phyloP scores from a whole-genome alignment of 148 eudicot species.

The Vaccinium corymbosum region DNA sequence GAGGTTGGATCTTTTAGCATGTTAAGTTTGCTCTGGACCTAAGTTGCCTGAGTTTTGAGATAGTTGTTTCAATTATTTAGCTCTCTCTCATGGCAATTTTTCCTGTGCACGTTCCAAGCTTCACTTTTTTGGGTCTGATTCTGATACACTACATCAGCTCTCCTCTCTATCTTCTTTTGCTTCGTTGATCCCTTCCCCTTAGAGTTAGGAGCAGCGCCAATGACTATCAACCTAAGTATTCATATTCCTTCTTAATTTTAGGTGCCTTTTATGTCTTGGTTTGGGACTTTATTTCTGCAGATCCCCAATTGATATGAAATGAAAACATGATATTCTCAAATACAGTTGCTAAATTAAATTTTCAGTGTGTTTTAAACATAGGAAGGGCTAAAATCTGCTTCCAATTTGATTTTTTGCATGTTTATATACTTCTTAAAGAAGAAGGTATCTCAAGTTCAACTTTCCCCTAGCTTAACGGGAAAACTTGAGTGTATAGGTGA shows the following conservation, averaged over 20 bases:
- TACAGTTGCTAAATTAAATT: background rate
- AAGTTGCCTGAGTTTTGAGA: background rate
- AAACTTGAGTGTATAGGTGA: background rate
- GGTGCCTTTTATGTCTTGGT: background rate
- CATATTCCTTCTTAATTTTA: background rate
- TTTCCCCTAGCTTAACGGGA: background rate
- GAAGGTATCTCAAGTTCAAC: background rate
- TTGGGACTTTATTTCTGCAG: background rate
- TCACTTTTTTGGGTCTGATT: slow-evolving; percentile 2
- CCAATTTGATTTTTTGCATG: background rate
- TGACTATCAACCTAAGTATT: background rate
- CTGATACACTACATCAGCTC: background rate
- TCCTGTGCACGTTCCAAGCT: background rate
- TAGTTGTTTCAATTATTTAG: background rate
- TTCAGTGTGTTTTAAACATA: background rate
- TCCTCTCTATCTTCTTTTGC: background rate
- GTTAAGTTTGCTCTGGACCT: background rate
- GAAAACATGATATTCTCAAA: background rate
- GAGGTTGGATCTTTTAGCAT: background rate
- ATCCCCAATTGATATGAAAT: background rate
- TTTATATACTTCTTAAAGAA: background rate
- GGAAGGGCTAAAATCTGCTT: background rate
- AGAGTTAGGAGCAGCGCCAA: background rate
- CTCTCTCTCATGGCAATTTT: background rate
- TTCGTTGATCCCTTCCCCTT: background rate